Conservation (phyloP, 495 filamentous ascomycete genomes). For the Xylaria curta region DNA sequence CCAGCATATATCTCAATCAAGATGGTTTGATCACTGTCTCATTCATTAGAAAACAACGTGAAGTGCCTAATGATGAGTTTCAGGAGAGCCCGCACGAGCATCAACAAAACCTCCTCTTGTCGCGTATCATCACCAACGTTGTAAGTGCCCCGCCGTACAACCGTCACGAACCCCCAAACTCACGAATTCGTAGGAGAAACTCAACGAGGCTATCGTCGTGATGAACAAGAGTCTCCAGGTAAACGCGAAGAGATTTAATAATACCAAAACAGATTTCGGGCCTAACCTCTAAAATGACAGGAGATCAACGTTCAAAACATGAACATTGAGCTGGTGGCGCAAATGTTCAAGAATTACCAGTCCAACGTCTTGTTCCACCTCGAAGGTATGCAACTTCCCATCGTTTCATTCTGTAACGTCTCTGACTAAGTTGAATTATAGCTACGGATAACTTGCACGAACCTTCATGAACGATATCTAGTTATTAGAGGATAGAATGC, state of each 20-base stretch:
- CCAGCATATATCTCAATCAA: slow-evolving; percentile 14
- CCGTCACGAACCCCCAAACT: slow-evolving; percentile 17
- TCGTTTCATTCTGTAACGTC: neutral
- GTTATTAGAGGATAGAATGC: neutral
- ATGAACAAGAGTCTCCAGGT: slow-evolving; percentile 93
- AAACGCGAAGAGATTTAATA: slow-evolving; percentile 19
- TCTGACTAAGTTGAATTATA: slow-evolving; percentile 41
- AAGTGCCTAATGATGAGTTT: slow-evolving; percentile 4
- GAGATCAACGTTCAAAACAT: slow-evolving; percentile 98
- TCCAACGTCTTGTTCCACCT: slow-evolving; percentile 97
- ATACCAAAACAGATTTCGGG: slow-evolving; percentile 16
- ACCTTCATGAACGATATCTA: slow-evolving; percentile 58
- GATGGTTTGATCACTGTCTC: slow-evolving; percentile 1
- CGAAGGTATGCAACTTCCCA: slow-evolving; percentile 68
- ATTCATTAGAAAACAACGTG: neutral
- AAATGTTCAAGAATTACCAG: slow-evolving; percentile 99
- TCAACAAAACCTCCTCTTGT: slow-evolving; percentile 90
- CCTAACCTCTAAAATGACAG: slow-evolving; percentile 49
- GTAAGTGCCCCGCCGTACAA: slow-evolving; percentile 58
- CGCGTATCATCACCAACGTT: slow-evolving; percentile 96
- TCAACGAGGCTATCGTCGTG: slow-evolving; percentile 91
- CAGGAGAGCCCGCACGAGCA: slow-evolving; percentile 98
- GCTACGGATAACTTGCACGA: slow-evolving; percentile 87
- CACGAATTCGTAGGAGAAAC: slow-evolving; percentile 76
- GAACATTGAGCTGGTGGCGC: slow-evolving; percentile 96